Percentiles rank a stretch among this genome's conserved stretches.
phyloP scores from a whole-genome alignment of 306 rosid genomes.

The Cucurbita ficifolia region DNA sequence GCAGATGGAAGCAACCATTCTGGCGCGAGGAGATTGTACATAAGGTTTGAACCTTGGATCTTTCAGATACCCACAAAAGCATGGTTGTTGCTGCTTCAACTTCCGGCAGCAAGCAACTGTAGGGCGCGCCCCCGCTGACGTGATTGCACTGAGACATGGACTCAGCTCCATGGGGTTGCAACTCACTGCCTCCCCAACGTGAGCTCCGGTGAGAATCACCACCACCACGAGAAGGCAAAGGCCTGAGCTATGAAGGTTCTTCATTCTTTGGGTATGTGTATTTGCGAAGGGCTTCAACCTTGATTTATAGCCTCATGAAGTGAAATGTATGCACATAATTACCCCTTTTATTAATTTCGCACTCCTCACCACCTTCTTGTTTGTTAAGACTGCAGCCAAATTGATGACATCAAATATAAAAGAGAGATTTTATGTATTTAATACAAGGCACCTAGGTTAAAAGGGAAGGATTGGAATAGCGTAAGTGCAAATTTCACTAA shows the following conservation, averaged over 20 bases:
- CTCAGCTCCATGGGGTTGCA: slow-evolving; percentile 14
- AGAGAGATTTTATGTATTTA: no score
- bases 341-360: background rate
- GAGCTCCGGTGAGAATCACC: background rate
- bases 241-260: background rate
- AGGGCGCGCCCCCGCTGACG: background rate
- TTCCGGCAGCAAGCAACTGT: slow-evolving; percentile 32
- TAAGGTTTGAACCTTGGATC: background rate
- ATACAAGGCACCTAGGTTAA: no score
- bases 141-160: slow-evolving; percentile 7
- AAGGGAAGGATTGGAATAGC: no score
- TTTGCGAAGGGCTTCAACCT: background rate
- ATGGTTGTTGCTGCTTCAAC: background rate
- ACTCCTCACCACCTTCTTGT: background rate
- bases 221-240: background rate
- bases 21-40: background rate
- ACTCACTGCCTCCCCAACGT: background rate
- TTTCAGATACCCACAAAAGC: background rate
- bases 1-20: background rate
- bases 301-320: background rate
- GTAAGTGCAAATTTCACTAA: no score
- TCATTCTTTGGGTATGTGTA: background rate
- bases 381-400: background rate
- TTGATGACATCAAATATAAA: background rate
- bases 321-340: background rate